Base-by-base conservation (phyloP, 768 basidiomycete genomes). In the Obba rivulosa region DNA sequence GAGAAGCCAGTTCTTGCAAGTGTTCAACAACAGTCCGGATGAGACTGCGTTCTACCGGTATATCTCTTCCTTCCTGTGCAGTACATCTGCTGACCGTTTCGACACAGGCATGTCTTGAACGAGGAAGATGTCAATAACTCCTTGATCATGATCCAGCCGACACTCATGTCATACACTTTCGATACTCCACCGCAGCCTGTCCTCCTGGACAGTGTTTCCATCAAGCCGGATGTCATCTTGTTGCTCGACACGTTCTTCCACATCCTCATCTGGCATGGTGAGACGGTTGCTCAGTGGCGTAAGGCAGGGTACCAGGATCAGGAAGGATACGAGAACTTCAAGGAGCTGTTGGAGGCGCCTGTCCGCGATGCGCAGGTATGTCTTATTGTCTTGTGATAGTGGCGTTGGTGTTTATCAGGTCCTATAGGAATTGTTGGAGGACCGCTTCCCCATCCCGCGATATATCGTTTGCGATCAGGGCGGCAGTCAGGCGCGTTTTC, bases 231-330 rank as follows among this genome's bases (percentile, higher is more conserved):
- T 60, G 92, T 94, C 53, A 85, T 99, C 61, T 83, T 99, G 24
- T 80, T 99, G 9, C 85, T 99, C 46, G 96, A 99, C 62, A 98
- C 95, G 2, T 99, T 95, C 80, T 98, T 99, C 92, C 95, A 99
- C 64, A 96, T 98, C 57, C 85, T 98, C 59, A 98, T 99, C 67
- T 98, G 96, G 86, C 96, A 99, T 63, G 96, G 96, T 18, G 92
- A 95, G 66, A 90, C 92, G 18, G 79, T 99, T 41, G 94, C 96
- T 0, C 87, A 93, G 65, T 99, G 96, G 96, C 81, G 95, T 43
- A 98, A 98, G 68, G 89, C 91, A 10, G 94, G 93, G 0, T 99
- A 98, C 62, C 96, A 98, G 61, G 94, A 99, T 0, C 95, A 97
- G 69, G 94, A 97, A 65, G 94, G 92, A 31, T 96, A 98, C 60